These are phyloP conservation scores for Candida easanensis DNA, from an alignment of 805 yeast species.

Conservation along the genomic window DNA sequence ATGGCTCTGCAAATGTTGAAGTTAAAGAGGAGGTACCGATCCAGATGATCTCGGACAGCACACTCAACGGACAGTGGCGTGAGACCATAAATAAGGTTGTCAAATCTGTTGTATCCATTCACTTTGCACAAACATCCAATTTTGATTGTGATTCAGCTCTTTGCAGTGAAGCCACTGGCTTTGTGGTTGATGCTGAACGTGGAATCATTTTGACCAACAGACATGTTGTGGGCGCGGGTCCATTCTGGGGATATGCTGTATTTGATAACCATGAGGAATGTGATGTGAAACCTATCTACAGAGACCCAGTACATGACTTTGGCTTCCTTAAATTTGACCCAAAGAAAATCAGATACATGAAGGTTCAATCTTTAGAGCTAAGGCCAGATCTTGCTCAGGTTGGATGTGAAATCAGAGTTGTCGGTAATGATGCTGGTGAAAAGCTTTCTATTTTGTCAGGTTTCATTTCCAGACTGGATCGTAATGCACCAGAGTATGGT, in stretches of 20 bases:
- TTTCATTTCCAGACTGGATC: constrained; percentile 71
- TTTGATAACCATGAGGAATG: constrained; percentile 95
- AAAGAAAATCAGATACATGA: constrained; percentile 65
- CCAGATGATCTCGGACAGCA: background rate
- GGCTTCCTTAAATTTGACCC: constrained; percentile 86
- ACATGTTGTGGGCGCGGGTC: constrained; percentile 95
- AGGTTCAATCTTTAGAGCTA: constrained; percentile 60
- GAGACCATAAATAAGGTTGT: constrained; percentile 78
- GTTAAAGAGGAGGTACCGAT: background rate
- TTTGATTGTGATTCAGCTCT: constrained; percentile 83
- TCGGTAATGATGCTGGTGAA: constrained; percentile 97
- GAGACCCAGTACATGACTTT: constrained; percentile 95
- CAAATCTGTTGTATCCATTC: constrained; percentile 82
- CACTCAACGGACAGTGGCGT: constrained; percentile 57
- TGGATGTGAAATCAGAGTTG: constrained; percentile 92
- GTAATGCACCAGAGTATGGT: constrained; percentile 95
- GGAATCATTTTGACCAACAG: constrained; percentile 90
- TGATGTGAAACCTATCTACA: constrained; percentile 76
- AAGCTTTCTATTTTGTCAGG: constrained; percentile 87
- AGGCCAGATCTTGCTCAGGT: constrained; percentile 83
- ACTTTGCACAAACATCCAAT: constrained; percentile 79
- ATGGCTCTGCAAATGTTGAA: background rate
- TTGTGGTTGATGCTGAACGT: constrained; percentile 77
- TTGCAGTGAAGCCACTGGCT: constrained; percentile 92
- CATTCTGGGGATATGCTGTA: constrained; percentile 86